Evolutionary conservation across 2,329 filamentous ascomycete species (phyloP).

Genomic region (Talaromyces funiculosus): DNA sequence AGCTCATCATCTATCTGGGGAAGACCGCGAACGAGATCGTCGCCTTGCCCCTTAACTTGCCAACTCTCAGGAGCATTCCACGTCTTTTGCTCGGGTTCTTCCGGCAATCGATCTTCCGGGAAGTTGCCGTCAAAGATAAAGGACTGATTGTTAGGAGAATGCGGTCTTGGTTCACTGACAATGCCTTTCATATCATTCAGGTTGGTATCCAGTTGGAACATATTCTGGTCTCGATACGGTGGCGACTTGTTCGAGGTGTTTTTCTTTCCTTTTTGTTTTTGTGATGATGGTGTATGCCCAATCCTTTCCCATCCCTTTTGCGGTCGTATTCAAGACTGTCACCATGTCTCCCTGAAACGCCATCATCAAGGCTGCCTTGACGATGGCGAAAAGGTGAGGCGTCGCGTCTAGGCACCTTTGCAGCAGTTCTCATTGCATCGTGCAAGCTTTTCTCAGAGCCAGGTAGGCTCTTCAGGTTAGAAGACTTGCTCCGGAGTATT

Average conservation of each 20-base stretch:
- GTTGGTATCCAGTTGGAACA: constrained; percentile 81
- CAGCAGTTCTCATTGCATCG: constrained; percentile 22
- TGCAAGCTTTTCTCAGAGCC: constrained; percentile 25
- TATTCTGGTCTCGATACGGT: constrained; percentile 53
- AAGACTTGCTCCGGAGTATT: constrained; percentile 45
- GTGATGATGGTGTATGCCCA: constrained; percentile 27
- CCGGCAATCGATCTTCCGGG: constrained; percentile 25
- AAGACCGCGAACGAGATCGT: constrained; percentile 30
- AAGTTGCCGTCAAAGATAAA: constrained; percentile 30
- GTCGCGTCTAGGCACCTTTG: constrained; percentile 27
- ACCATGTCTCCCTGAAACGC: constrained; percentile 18
- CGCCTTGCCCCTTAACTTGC: constrained; percentile 67
- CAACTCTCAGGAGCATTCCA: constrained; percentile 98
- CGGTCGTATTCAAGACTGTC: constrained; percentile 33
- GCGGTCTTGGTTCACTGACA: constrained; percentile 60
- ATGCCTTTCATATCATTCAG: constrained; percentile 90
- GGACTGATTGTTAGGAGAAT: constrained; percentile 62
- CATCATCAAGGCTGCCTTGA: constrained; percentile 34
- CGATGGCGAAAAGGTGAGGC: constrained; percentile 29
- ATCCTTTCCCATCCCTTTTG: constrained; percentile 33
- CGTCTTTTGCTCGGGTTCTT: constrained; percentile 40
- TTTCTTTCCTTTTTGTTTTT: constrained; percentile 18
- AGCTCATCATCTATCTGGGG: constrained; percentile 56
- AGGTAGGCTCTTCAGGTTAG: constrained; percentile 31
- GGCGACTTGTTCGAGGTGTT: not conserved